Percentiles rank a stretch among this genome's conserved stretches.
Conservation (phyloP, 805 yeast genomes). For the Hanseniaspora lindneri region DNA sequence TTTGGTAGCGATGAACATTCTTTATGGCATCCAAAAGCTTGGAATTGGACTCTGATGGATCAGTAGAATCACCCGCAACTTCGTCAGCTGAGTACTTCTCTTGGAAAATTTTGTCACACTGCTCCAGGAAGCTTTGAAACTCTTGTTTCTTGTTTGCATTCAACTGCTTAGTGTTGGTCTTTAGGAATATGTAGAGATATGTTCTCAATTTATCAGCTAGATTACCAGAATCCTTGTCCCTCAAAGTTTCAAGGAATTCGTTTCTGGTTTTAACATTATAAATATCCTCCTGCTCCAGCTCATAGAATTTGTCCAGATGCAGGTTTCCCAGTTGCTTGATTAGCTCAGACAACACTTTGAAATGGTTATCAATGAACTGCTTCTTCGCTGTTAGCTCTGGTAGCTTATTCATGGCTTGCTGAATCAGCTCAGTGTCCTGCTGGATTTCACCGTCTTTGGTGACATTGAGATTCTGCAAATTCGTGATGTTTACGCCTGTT, state of each 20-base stretch:
- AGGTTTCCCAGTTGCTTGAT: conserved; percentile 77
- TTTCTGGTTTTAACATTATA: conserved; percentile 40
- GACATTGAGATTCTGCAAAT: conserved; percentile 44
- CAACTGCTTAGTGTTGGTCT: conserved; percentile 34
- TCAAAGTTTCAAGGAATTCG: conserved; percentile 49
- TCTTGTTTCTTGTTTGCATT: conserved; percentile 10
- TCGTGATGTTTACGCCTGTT: conserved; percentile 61
- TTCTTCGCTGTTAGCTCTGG: conserved; percentile 89
- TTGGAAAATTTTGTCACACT: conserved; percentile 9
- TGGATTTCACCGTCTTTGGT: conserved; percentile 19
- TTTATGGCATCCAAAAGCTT: conserved; percentile 41
- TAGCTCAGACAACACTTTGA: conserved; percentile 81
- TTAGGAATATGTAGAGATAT: conserved; percentile 63
- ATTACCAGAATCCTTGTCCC: conserved; percentile 42
- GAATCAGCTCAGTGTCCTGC: conserved; percentile 54
- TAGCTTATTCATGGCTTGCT: conserved; percentile 78
- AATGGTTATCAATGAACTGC: conserved; percentile 84
- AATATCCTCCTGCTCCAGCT: conserved; percentile 73
- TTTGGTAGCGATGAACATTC: conserved; percentile 73
- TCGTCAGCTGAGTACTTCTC: conserved; percentile 1
- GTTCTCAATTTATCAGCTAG: conserved; percentile 80
- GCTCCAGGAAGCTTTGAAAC: conserved; percentile 9
- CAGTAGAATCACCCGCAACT: too few relatives aligned
- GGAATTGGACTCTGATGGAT: conserved; percentile 49
- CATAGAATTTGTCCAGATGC: conserved; percentile 80